phyloP scores from a whole-genome alignment of 768 basidiomycete genomes.

The Porphyrellus cyaneotinctus region DNA sequence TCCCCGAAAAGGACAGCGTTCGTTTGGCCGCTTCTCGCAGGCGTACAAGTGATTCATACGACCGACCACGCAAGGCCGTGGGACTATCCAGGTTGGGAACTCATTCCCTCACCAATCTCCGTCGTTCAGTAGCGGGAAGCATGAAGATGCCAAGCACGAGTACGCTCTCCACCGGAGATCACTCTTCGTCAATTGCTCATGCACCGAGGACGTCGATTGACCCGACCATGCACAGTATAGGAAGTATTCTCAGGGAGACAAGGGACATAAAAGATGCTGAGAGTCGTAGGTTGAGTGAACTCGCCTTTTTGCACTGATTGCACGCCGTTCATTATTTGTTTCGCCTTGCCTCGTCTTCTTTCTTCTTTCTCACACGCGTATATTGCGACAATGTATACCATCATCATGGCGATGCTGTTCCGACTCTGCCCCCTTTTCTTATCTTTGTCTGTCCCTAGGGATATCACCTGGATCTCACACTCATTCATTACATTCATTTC shows the following conservation, averaged over 20 bases:
- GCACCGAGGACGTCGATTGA: slow-evolving; percentile 41
- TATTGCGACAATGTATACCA: slow-evolving; percentile 1
- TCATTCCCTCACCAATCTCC: slow-evolving; percentile 41
- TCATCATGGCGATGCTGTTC: not conserved
- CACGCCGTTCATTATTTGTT: not conserved
- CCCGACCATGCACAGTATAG: slow-evolving; percentile 57
- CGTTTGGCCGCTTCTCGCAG: slow-evolving; percentile 8
- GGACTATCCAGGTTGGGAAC: slow-evolving; percentile 31
- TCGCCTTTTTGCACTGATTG: slow-evolving; percentile 54
- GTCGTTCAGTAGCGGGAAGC: slow-evolving; percentile 41
- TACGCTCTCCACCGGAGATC: slow-evolving; percentile 22
- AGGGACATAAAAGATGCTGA: slow-evolving; percentile 63
- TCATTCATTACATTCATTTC: slow-evolving; percentile 12
- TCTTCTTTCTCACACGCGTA: slow-evolving; percentile 3
- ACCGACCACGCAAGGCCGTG: slow-evolving; percentile 6
- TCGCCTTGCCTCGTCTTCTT: not conserved
- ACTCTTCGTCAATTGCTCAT: slow-evolving; percentile 36
- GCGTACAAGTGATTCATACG: slow-evolving; percentile 18
- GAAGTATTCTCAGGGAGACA: slow-evolving; percentile 52
- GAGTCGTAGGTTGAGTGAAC: slow-evolving; percentile 62
- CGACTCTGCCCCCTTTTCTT: not conserved
- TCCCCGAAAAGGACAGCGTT: slow-evolving; percentile 15
- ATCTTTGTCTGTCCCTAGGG: slow-evolving; percentile 4
- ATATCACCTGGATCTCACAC: slow-evolving; percentile 6
- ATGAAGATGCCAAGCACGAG: slow-evolving; percentile 18